Evolutionary conservation across 2,329 filamentous ascomycete species (phyloP), one percentile per base, ranked within the genome.

Genomic region (Lachnellula cervina): DNA sequence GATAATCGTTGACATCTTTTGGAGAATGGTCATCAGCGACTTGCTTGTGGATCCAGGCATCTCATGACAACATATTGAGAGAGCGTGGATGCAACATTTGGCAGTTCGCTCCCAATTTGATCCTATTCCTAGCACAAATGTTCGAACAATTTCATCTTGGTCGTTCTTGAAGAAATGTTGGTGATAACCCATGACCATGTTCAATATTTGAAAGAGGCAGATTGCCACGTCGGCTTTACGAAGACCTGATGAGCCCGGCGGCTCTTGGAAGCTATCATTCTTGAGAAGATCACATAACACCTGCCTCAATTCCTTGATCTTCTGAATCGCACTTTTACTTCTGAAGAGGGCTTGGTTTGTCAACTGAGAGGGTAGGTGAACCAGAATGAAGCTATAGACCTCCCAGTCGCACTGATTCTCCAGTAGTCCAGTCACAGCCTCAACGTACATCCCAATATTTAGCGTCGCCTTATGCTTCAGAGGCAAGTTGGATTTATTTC

Each of bases 31-130:
- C 46, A 93, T 88, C 58, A 97, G 78, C 19, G 86, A 87, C 69
- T 93, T 96, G 68, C 88, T 90, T 51, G 92, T 89, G 13, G 93
- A 93, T 17, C 88, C 80, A 2, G 94, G 92, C 25, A 97, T 81
- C 71, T 99, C 94, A 66, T 97, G 91, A 70, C 92, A 97, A 74
- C 93, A 97, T 58, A 99, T 88, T 0, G 91, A 92, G 19, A 99
- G 77, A 0, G 93, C 93, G 70, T 99, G 93, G 52, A 99, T 96
- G 72, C 94, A 99, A 59, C 86, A 89, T 67, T 92, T 94, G 19
- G 91, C 90, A 53, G 90, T 95, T 60, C 88, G 83, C 66, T 96
- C 91, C 81, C 87, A 91, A 2, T 85, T 53, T 21, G 55, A 84
- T 11, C 87, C 84, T 56, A 97, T 89, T 2, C 93, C 93, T 54